Evolutionary conservation across 306 rosid species (phyloP).

Genomic region (Hippophae rhamnoides): DNA sequence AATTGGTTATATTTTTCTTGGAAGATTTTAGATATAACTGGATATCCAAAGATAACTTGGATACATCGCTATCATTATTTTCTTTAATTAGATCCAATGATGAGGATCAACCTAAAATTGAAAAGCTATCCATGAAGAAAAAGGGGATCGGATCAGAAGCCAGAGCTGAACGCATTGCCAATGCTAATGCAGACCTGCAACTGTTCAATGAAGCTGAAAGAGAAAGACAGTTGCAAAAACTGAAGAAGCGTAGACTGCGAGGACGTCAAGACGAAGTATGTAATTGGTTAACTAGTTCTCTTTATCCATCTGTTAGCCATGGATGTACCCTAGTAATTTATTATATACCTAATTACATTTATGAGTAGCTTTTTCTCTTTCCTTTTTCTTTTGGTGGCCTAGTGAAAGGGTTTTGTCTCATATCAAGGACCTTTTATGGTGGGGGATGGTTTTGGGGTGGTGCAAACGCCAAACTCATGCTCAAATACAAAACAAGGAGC

Average conservation of each 20-base stretch:
- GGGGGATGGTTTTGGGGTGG: too few relatives aligned
- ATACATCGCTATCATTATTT: constrained; percentile 6
- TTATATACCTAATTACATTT: background rate
- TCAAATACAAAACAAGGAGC: too few relatives aligned
- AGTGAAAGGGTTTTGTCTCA: background rate
- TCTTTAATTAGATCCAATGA: constrained; percentile 36
- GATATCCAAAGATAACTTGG: background rate
- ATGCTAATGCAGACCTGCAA: constrained; percentile 70
- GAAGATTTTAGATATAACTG: background rate
- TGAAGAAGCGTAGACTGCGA: constrained; percentile 74
- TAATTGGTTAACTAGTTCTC: constrained; percentile 10
- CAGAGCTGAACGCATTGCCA: constrained; percentile 68
- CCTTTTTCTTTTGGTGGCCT: background rate
- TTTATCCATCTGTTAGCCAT: background rate
- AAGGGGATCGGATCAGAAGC: constrained; percentile 85
- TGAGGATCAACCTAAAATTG: constrained; percentile 55
- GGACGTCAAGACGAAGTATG: constrained; percentile 93
- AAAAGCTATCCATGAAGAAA: constrained; percentile 64
- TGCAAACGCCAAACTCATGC: too few relatives aligned
- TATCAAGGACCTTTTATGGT: too few relatives aligned
- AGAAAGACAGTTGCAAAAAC: constrained; percentile 77
- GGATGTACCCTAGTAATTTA: background rate
- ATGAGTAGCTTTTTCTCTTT: background rate
- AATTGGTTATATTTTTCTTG: background rate
- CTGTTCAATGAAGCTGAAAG: constrained; percentile 65